Base-by-base conservation (phyloP, 345 rosid species). In the Carallia pectinifolia region DNA sequence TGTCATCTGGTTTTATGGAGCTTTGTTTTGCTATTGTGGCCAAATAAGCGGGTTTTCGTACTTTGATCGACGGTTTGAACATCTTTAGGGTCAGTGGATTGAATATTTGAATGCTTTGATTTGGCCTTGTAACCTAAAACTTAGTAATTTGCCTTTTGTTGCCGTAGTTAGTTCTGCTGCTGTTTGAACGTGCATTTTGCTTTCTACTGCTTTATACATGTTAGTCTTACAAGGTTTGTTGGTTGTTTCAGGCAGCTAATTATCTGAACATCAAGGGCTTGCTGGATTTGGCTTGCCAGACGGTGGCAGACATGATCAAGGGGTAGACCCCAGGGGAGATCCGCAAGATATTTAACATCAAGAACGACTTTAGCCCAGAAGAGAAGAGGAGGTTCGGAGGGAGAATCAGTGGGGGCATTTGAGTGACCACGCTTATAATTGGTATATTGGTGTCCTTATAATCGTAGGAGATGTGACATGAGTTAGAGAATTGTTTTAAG, bases 221-320 rank as follows among this genome's bases (percentile, higher is more conserved):
- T 12, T 19, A 47, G 47, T n/a, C 7, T 2, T 4, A 5, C 34
- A 62, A 34, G 18, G 30, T 36, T 16, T 7, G 1, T 16, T 19
- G 30, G 34, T 4, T 2, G 2, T 52, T 52, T 52, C 55, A 52
- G 65, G 65, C 65, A 0, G 65, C 50, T 8, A 37, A 62, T 15
- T 62, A 62, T 62, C 30, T 62, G 47, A 5, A 36, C 16, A 40
- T 36, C 5, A 18, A 62, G 29, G 15, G 16, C 3, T 33, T 62
- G 47, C 23, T 62, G 47, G 65, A 62, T 9, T 17, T 37, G 19
- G 6, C 40, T 37, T 37, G 23, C 10, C 44, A 62, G 15, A 37
- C 38, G 65, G 65, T 37, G n/a, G 65, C 65, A 0, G 65, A 34
- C 50, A 62, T 62, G 65, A 62, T 62, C 7, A 62, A 36, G 47